Conservation (phyloP, 169 alveolate genomes). For the Toxoplasma gondii region DNA sequence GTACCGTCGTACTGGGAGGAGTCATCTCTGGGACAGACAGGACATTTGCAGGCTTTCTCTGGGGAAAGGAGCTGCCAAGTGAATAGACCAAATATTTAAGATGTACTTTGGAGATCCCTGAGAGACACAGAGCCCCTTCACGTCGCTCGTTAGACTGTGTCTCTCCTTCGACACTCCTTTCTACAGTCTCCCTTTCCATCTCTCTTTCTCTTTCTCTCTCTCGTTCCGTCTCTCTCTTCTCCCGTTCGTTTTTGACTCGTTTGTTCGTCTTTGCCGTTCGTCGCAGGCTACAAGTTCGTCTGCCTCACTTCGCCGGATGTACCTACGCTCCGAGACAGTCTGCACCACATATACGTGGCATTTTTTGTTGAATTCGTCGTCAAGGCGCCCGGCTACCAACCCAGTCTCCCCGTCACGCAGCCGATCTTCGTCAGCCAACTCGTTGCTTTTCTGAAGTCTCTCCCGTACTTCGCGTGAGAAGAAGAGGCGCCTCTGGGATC, state of each 20-base stretch:
- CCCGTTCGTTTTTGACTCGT: background rate
- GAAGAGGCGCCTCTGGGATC: background rate
- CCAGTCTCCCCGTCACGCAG: conserved; percentile 9
- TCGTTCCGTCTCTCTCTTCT: too few relatives aligned
- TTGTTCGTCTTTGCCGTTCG: background rate
- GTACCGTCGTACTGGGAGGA: too few relatives aligned
- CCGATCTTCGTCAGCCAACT: conserved; percentile 43
- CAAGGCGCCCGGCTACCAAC: conserved; percentile 33
- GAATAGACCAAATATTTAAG: too few relatives aligned
- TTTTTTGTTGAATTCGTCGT: conserved; percentile 48
- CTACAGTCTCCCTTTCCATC: too few relatives aligned
- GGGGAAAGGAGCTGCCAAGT: too few relatives aligned
- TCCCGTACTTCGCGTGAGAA: conserved; percentile 20
- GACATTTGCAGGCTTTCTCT: too few relatives aligned
- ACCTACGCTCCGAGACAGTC: conserved; percentile 27
- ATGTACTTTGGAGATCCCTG: too few relatives aligned
- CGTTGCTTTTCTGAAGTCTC: conserved; percentile 9
- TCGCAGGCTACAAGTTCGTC: conserved; percentile 62
- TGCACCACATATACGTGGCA: conserved; percentile 40
- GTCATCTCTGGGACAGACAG: too few relatives aligned
- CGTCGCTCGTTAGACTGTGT: too few relatives aligned
- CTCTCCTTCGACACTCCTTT: too few relatives aligned
- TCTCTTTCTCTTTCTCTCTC: too few relatives aligned
- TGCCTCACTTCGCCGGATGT: conserved; percentile 67
- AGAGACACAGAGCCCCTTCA: too few relatives aligned